phyloP scores from a whole-genome alignment of 2,329 filamentous ascomycete species.

The Diaporthe citriasiana region DNA sequence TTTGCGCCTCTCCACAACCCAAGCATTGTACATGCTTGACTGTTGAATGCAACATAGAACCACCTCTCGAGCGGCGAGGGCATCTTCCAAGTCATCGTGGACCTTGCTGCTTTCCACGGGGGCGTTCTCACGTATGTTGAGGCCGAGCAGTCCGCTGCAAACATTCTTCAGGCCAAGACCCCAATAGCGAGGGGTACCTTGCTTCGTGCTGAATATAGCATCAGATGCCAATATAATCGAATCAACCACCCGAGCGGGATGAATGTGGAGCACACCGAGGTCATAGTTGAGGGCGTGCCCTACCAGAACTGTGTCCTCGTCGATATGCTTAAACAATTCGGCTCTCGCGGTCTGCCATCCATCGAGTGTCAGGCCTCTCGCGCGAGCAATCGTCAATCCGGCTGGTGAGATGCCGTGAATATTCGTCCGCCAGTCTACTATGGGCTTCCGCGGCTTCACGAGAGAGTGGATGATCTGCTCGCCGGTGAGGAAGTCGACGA shows the following conservation, averaged over 20 bases:
- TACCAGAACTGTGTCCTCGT: constrained; percentile 3
- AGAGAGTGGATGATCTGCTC: constrained; percentile 1
- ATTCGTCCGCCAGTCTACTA: constrained; percentile 14
- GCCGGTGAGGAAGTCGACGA: constrained; percentile 31
- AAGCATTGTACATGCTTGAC: neutral
- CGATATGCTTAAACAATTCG: constrained; percentile 3
- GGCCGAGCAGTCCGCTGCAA: neutral
- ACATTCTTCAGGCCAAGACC: neutral
- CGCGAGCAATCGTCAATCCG: neutral
- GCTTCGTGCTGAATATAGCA: neutral
- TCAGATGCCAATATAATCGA: constrained; percentile 10
- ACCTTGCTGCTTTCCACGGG: neutral
- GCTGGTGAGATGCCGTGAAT: constrained; percentile 24
- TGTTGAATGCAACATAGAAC: constrained; percentile 4
- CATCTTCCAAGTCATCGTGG: constrained; percentile 26
- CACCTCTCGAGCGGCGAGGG: constrained; percentile 11
- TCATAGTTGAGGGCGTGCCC: constrained; percentile 17
- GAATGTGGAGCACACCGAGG: neutral
- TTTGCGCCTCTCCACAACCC: neutral
- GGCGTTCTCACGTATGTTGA: neutral
- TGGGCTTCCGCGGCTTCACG: constrained; percentile 16
- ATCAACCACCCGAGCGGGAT: constrained; percentile 3
- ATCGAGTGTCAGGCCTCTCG: neutral
- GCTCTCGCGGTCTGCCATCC: constrained; percentile 5
- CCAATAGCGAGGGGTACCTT: neutral